Evolutionary conservation across 1,284 basidiomycete species (phyloP), one percentile per base, ranked within the genome.

Genomic region (Malassezia furfur): DNA sequence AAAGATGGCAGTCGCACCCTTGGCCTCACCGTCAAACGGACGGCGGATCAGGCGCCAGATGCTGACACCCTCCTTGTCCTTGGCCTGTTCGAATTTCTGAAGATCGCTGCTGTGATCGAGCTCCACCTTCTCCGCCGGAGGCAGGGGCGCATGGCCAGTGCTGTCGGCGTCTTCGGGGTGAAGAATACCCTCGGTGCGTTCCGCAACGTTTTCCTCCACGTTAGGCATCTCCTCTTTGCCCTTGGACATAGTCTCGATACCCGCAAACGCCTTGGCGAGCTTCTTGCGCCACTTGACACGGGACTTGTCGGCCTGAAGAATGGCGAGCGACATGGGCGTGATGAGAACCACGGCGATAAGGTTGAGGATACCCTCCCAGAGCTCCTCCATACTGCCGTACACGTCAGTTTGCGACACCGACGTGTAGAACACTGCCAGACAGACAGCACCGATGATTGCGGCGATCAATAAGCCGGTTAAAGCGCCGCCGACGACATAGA

Each of bases 381-480:
- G 67, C 51, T 72, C 70, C 39, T 72, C 70, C 0, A 75, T 66
- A 55, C 74, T 65, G 36, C 75, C 76, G 77, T 80, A 82, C 2
- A 82, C 72, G 62, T 82, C 78, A 36, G 81, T 72, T 51, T 79
- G 78, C 10, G 43, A 45, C n/a, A 45, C 43, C 11, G 43, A 45
- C 54, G 69, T 70, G 58, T 73, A 73, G 56, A 73, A 73, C 30
- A 73, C 60, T 31, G 67, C 69, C 6, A 73, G 57, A 54, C 72
- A 73, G 10, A 64, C 65, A 19, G 69, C 67, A 17, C 70, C 70
- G 21, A 73, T 72, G 46, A 49, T 43, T 41, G 66, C 66, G 10
- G 70, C 66, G 35, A 72, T 63, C 3, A 60, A 15, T 6, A 73
- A 53, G n/a, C 70, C 70, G 1, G 51, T 45, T 25, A 61, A 34